These are phyloP conservation scores for Chaetoscypha palmicola DNA, from an alignment of 2,329 filamentous ascomycete species.

Conservation along the genomic window DNA sequence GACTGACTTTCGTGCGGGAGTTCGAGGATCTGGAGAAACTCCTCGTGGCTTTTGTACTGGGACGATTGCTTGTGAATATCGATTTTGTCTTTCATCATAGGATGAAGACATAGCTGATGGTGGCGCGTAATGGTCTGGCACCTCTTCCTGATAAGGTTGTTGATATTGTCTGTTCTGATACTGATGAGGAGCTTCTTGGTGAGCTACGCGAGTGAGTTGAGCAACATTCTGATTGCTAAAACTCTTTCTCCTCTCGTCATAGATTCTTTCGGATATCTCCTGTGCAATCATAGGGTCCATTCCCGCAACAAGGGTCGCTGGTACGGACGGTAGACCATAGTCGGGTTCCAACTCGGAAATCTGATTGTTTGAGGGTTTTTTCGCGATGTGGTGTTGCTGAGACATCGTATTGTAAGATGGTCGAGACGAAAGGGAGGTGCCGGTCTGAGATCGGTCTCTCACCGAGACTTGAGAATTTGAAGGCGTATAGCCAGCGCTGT, in stretches of 20 bases:
- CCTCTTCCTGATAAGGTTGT: slow-evolving; percentile 24
- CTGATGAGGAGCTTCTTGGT: slow-evolving; percentile 24
- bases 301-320: slow-evolving; percentile 53
- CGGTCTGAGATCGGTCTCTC: slow-evolving; percentile 20
- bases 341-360: slow-evolving; percentile 11
- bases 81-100: slow-evolving; percentile 27
- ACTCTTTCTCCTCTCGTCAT: slow-evolving; percentile 48
- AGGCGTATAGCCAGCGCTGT: slow-evolving; percentile 21
- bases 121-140: slow-evolving; percentile 19
- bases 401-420: slow-evolving; percentile 23
- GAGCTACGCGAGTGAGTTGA: slow-evolving; percentile 37
- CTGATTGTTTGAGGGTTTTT: slow-evolving; percentile 19
- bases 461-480: slow-evolving; percentile 22
- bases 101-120: slow-evolving; percentile 11
- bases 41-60: slow-evolving; percentile 27
- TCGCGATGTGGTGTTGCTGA: slow-evolving; percentile 16
- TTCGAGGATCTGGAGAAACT: slow-evolving; percentile 24
- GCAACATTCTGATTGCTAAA: slow-evolving; percentile 32
- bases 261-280: slow-evolving; percentile 51
- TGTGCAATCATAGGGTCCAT: slow-evolving; percentile 49
- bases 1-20: slow-evolving; percentile 63
- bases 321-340: slow-evolving; percentile 43
- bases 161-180: slow-evolving; percentile 20
- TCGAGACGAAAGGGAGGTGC: slow-evolving; percentile 21
- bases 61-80: slow-evolving; percentile 24